Conservation (phyloP, 202 grass and related monocot species). For the Zoysia matrella region DNA sequence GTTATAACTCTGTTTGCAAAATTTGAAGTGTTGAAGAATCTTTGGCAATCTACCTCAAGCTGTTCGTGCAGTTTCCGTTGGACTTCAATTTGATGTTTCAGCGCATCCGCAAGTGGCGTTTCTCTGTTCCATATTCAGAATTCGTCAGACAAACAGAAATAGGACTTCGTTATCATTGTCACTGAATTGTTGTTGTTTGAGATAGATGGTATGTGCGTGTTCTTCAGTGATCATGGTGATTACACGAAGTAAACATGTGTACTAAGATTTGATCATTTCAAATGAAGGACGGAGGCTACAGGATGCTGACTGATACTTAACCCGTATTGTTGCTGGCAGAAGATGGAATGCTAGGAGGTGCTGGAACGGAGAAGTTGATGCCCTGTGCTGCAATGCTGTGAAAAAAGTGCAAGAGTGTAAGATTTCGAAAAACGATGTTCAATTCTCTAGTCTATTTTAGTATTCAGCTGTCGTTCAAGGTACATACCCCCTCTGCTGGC, state of each 20-base stretch:
- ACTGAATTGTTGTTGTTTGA: neutral
- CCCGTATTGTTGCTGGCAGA: conserved; percentile 40
- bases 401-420: neutral
- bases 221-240: neutral
- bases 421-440: neutral
- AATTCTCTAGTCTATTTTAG: neutral
- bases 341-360: conserved; percentile 41
- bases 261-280: neutral
- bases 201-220: neutral
- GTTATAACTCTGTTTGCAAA: neutral
- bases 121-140: conserved; percentile 55
- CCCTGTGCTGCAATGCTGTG: conserved; percentile 63
- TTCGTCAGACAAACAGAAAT: conserved; percentile 14
- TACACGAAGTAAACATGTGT: conserved; percentile 4
- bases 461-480: neutral
- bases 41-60: conserved; percentile 60
- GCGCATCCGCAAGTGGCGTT: conserved; percentile 70
- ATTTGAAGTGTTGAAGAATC: neutral
- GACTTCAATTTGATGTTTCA: conserved; percentile 9
- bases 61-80: conserved; percentile 72
- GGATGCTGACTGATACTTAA: conserved; percentile 38
- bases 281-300: neutral
- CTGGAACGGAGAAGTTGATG: conserved; percentile 57
- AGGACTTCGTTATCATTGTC: neutral
- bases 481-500: conserved; percentile 58